Percentiles rank a stretch among this genome's conserved stretches.
Conservation (phyloP, 352 stramenopile genomes). For the Globisporangium cystogenes region DNA sequence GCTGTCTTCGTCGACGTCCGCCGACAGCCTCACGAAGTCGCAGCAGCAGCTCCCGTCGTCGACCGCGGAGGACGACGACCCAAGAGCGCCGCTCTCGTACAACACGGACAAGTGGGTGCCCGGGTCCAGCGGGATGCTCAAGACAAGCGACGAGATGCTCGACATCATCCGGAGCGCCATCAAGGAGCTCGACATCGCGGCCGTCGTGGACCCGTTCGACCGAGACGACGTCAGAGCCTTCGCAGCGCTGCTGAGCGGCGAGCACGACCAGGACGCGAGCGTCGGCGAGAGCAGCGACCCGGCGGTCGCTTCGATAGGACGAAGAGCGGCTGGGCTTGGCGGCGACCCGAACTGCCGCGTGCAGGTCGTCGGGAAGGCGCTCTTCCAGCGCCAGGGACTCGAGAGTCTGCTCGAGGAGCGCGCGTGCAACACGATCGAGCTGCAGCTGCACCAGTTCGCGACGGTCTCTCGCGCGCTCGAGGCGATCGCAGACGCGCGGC, state of each 20-base stretch:
- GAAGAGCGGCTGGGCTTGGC: constrained; percentile 15
- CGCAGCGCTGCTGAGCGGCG: constrained; percentile 29
- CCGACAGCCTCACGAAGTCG: not conserved
- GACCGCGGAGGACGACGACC: constrained; percentile 5
- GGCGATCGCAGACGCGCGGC: constrained; percentile 34
- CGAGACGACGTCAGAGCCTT: constrained; percentile 47
- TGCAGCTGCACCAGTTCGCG: constrained; percentile 48
- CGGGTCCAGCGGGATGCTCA: constrained; percentile 32
- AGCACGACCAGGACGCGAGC: constrained; percentile 26
- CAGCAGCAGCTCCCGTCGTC: not conserved
- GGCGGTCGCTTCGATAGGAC: not conserved
- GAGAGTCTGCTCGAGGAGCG: constrained; percentile 41
- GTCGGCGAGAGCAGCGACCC: not conserved
- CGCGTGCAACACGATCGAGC: constrained; percentile 53
- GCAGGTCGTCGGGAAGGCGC: constrained; percentile 36
- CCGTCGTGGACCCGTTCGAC: constrained; percentile 64
- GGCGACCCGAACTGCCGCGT: constrained; percentile 39
- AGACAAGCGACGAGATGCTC: constrained; percentile 59
- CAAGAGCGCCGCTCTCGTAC: constrained; percentile 32
- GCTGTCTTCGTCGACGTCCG: not conserved
- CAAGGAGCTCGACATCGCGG: constrained; percentile 42
- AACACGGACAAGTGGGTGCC: constrained; percentile 65
- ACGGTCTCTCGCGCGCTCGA: constrained; percentile 42
- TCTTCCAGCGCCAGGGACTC: constrained; percentile 32
- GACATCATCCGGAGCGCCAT: constrained; percentile 48